These are phyloP conservation scores for Fomitiporia mediterranea DNA, from an alignment of 1,284 basidiomycete genomes.

Conservation along the genomic window DNA sequence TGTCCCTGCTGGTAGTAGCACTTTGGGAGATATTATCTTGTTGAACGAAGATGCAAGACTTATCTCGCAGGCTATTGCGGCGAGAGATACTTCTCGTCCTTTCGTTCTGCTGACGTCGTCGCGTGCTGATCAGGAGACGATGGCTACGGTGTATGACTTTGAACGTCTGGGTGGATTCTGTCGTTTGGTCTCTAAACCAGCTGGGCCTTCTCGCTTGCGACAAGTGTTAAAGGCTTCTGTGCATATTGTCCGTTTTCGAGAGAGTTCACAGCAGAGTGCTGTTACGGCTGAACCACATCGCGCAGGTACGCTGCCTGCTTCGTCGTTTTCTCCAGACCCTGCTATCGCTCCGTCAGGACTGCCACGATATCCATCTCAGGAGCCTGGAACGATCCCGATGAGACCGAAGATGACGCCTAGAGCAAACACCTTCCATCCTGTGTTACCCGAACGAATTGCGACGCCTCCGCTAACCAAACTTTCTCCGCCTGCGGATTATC, in stretches of 20 bases:
- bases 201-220: slow-evolving; percentile 75
- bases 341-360: background rate
- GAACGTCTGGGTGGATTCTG: slow-evolving; percentile 84
- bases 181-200: slow-evolving; percentile 84
- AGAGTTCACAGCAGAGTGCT: slow-evolving; percentile 23
- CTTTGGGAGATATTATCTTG: slow-evolving; percentile 72
- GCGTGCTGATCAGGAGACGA: slow-evolving; percentile 60
- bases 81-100: slow-evolving; percentile 54
- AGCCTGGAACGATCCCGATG: slow-evolving; percentile 6
- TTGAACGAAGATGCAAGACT: slow-evolving; percentile 75
- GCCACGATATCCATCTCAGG: slow-evolving; percentile 12
- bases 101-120: slow-evolving; percentile 73
- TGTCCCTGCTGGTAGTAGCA: slow-evolving; percentile 34
- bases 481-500: slow-evolving; percentile 16
- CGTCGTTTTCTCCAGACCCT: slow-evolving; percentile 1
- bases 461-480: background rate
- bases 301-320: slow-evolving; percentile 6
- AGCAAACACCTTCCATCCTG: slow-evolving; percentile 17
- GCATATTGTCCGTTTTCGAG: slow-evolving; percentile 53
- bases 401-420: slow-evolving; percentile 17
- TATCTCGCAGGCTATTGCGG: slow-evolving; percentile 53
- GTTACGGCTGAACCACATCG: background rate
- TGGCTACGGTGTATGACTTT: slow-evolving; percentile 62
- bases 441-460: background rate
- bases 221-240: slow-evolving; percentile 68